Conservation (phyloP, 768 basidiomycete genomes). For the Coprinopsis cinerea region DNA sequence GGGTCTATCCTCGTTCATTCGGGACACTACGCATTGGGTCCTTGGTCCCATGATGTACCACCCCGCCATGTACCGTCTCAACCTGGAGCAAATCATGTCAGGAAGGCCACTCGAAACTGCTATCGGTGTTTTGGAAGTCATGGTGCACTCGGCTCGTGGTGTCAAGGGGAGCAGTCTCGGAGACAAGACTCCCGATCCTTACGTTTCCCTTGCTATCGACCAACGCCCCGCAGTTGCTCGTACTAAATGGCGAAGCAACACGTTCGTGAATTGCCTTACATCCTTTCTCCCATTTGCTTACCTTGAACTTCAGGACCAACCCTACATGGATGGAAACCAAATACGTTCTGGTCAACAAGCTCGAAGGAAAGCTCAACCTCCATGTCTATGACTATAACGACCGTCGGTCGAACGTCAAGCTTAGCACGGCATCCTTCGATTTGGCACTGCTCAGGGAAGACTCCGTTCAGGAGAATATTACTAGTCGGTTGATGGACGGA, state of each 20-base stretch:
- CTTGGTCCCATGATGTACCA: constrained; percentile 98
- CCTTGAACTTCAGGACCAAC: constrained; percentile 50
- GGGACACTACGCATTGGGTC: constrained; percentile 82
- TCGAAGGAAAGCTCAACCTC: constrained; percentile 73
- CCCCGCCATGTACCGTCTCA: constrained; percentile 91
- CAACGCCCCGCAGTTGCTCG: constrained; percentile 75
- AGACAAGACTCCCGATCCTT: constrained; percentile 91
- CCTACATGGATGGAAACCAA: constrained; percentile 96
- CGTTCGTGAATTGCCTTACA: constrained; percentile 39
- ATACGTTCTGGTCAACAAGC: constrained; percentile 77
- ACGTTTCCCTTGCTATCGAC: constrained; percentile 74
- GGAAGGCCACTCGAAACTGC: constrained; percentile 89
- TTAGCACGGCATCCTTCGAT: constrained; percentile 79
- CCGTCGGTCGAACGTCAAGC: constrained; percentile 66
- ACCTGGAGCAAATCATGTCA: constrained; percentile 90
- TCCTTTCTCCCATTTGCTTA: neutral
- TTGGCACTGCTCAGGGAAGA: constrained; percentile 69
- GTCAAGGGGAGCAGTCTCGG: constrained; percentile 84
- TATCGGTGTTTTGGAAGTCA: constrained; percentile 91
- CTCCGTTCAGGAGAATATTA: constrained; percentile 69
- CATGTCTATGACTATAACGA: constrained; percentile 86
- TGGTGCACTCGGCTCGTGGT: constrained; percentile 72
- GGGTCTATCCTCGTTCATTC: constrained; percentile 84
- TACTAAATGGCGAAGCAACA: constrained; percentile 71
- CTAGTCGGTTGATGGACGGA: constrained; percentile 66